Percentiles rank a stretch among this genome's conserved stretches.
These are phyloP conservation scores for Geotrichum citri-aurantii DNA, from an alignment of 1,139 yeast genomes.

Conservation along the genomic window DNA sequence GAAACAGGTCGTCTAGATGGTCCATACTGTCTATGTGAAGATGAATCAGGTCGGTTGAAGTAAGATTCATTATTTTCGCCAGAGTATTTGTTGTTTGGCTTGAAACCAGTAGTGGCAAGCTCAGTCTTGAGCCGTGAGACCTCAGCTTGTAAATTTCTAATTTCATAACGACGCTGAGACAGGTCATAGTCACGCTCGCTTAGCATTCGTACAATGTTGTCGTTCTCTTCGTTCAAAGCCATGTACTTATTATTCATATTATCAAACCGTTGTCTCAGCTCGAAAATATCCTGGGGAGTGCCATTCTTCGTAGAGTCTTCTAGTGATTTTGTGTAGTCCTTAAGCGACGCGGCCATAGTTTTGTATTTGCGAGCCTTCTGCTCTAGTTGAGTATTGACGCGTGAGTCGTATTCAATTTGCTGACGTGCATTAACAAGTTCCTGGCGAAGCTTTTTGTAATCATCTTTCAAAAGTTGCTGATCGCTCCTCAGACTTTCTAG, in stretches of 20 bases:
- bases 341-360: constrained; percentile 20
- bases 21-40: neutral
- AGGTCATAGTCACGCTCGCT: neutral
- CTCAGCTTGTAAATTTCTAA: neutral
- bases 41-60: neutral
- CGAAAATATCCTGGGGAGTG: constrained; percentile 15
- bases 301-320: constrained; percentile 13
- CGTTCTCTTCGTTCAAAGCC: neutral
- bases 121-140: constrained; percentile 1
- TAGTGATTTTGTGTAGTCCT: constrained; percentile 18
- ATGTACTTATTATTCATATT: neutral
- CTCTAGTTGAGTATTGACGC: constrained; percentile 18
- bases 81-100: neutral
- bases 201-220: neutral
- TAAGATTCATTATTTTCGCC: neutral
- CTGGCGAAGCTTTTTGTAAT: constrained; percentile 18
- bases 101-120: neutral
- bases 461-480: constrained; percentile 18
- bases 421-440: constrained; percentile 14
- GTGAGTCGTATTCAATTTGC: constrained; percentile 12
- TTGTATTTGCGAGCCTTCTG: constrained; percentile 23
- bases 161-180: constrained; percentile 14
- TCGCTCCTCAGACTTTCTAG: constrained; percentile 10
- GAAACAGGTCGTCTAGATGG: constrained; percentile 5
- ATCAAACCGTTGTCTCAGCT: constrained; percentile 12